Conservation (phyloP, 129 eudicot species). For the Centrapalus pauciflorus region DNA sequence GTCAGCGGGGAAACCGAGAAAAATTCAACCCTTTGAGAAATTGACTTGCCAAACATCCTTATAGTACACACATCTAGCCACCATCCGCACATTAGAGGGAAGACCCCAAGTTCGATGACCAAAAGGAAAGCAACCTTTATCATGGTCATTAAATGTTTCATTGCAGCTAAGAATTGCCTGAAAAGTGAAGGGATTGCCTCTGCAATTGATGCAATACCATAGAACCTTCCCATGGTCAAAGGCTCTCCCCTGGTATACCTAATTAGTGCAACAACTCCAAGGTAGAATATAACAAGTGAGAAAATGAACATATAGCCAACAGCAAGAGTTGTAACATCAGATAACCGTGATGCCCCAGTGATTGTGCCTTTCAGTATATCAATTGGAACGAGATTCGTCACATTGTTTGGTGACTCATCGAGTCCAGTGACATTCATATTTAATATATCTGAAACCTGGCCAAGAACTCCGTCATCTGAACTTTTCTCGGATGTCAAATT, state of each 20-base stretch:
- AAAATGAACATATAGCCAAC: slow-evolving; percentile 81
- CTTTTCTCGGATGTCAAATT: slow-evolving; percentile 57
- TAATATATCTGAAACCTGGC: slow-evolving; percentile 51
- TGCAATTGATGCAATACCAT: slow-evolving; percentile 72
- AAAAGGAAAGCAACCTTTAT: slow-evolving; percentile 85
- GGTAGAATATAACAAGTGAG: slow-evolving; percentile 56
- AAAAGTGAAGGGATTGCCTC: slow-evolving; percentile 82
- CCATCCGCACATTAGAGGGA: slow-evolving; percentile 98
- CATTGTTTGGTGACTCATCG: slow-evolving; percentile 38
- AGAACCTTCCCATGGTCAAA: slow-evolving; percentile 78
- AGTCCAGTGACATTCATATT: slow-evolving; percentile 44
- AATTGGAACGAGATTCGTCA: slow-evolving; percentile 38
- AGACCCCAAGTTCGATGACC: slow-evolving; percentile 91
- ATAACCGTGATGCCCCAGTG: slow-evolving; percentile 54
- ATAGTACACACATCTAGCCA: slow-evolving; percentile 95
- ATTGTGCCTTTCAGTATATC: slow-evolving; percentile 57
- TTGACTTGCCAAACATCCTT: slow-evolving; percentile 92
- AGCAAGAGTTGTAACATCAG: slow-evolving; percentile 90
- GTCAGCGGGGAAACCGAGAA: slow-evolving; percentile 80
- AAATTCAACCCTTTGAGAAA: slow-evolving; percentile 76
- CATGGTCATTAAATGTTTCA: slow-evolving; percentile 94
- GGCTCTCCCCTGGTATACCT: slow-evolving; percentile 84
- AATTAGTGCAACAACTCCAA: slow-evolving; percentile 63
- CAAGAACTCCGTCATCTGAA: too few species aligned
- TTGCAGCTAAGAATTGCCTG: slow-evolving; percentile 85